Percentiles rank a stretch among this genome's conserved stretches.
Evolutionary conservation across 2,329 filamentous ascomycete genomes (phyloP).

Genomic region (Claviceps digitariae): DNA sequence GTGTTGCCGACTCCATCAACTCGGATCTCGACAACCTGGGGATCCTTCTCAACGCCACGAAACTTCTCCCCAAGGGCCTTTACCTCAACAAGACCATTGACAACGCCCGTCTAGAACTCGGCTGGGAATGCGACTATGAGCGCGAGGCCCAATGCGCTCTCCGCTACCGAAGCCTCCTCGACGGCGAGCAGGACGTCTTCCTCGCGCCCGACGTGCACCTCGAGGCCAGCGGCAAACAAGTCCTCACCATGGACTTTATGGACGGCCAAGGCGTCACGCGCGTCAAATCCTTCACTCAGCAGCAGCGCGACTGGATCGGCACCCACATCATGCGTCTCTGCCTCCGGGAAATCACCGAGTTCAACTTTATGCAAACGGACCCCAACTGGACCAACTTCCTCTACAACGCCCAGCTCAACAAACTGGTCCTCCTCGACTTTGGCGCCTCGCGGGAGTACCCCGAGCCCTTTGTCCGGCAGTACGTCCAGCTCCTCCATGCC

Average conservation of each 20-base stretch:
- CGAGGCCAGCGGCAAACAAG: slow-evolving; percentile 71
- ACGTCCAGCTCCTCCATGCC: slow-evolving; percentile 67
- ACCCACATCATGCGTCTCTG: slow-evolving; percentile 86
- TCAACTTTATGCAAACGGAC: slow-evolving; percentile 97
- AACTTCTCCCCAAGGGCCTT: slow-evolving; percentile 77
- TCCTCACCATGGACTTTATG: slow-evolving; percentile 90
- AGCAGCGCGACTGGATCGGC: slow-evolving; percentile 89
- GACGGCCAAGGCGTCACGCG: slow-evolving; percentile 76
- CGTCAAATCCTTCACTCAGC: slow-evolving; percentile 59
- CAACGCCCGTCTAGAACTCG: slow-evolving; percentile 82
- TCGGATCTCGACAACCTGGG: slow-evolving; percentile 91
- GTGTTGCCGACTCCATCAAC: slow-evolving; percentile 89
- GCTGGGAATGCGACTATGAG: slow-evolving; percentile 92
- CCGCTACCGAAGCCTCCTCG: slow-evolving; percentile 64
- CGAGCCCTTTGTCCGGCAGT: slow-evolving; percentile 62
- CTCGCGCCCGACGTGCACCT: slow-evolving; percentile 63
- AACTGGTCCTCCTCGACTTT: slow-evolving; percentile 88
- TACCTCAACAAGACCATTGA: slow-evolving; percentile 96
- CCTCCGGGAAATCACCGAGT: slow-evolving; percentile 83
- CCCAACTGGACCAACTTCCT: slow-evolving; percentile 99
- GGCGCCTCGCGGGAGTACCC: slow-evolving; percentile 84
- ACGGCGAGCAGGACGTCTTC: slow-evolving; percentile 54
- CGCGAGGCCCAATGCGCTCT: slow-evolving; percentile 73
- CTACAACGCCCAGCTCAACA: slow-evolving; percentile 59
- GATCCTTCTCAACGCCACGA: slow-evolving; percentile 78